phyloP scores from a whole-genome alignment of 176 grass and related monocot genomes.

The Sorghum bicolor region Sorghum_bicolor_NCBIv3 NC_012872.2:53635501-53636000 shows the following conservation, averaged over 20 bases:
- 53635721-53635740: not conserved
- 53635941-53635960: not conserved
- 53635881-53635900: not conserved
- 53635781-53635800: not conserved
- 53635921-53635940: not conserved
- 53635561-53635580: too few species aligned
- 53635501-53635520: too few species aligned
- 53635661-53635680: not conserved
- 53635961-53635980: not conserved
- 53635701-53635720: not conserved
- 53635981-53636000: constrained; percentile 34
- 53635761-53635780: not conserved
- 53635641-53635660: not conserved
- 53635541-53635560: too few species aligned
- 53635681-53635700: not conserved
- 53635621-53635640: too few species aligned
- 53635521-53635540: too few species aligned
- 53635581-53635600: too few species aligned
- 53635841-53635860: not conserved
- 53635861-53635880: not conserved
- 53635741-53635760: not conserved
- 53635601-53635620: too few species aligned
- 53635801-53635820: not conserved
- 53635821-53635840: not conserved
- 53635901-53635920: not conserved